A percentile compares a stretch with the other conserved stretches of the same genome.
Evolutionary conservation across 495 filamentous ascomycete species (phyloP).

Genomic region (Hypoxylon fuscum): DNA sequence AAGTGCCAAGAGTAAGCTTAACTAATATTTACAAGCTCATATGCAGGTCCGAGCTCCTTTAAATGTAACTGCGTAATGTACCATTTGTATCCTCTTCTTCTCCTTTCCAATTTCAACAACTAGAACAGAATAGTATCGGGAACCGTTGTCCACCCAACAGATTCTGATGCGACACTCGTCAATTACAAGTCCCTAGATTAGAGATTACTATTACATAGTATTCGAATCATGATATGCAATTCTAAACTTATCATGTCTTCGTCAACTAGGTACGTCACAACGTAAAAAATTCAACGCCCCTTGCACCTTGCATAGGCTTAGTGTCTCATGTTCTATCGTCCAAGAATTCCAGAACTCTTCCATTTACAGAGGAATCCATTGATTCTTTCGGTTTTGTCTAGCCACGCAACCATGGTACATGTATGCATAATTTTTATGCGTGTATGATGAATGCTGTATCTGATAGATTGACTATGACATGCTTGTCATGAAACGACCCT

Average conservation of each 20-base stretch:
- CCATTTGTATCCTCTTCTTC: neutral
- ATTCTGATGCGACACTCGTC: slow-evolving; percentile 10
- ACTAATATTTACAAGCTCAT: slow-evolving; percentile 4
- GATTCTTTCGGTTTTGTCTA: slow-evolving; percentile 3
- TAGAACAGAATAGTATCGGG: too few relatives aligned
- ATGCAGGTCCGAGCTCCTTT: neutral
- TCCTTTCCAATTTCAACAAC: slow-evolving; percentile 26
- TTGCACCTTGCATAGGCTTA: too few relatives aligned
- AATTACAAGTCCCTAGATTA: too few relatives aligned
- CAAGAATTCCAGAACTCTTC: slow-evolving; percentile 29
- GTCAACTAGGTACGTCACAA: neutral
- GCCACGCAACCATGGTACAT: slow-evolving; percentile 1
- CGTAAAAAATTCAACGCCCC: neutral
- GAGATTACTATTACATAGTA: too few relatives aligned
- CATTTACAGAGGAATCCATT: neutral
- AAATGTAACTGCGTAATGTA: slow-evolving; percentile 1
- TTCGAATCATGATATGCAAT: too few relatives aligned
- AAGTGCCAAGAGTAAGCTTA: slow-evolving; percentile 16
- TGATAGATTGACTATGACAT: slow-evolving; percentile 27
- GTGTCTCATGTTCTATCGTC: slow-evolving; percentile 12
- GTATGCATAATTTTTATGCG: slow-evolving; percentile 18
- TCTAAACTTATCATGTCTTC: neutral
- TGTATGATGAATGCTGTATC: slow-evolving; percentile 30
- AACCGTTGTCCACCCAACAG: slow-evolving; percentile 16
- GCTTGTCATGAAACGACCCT: slow-evolving; percentile 38